Evolutionary conservation across 1,284 basidiomycete genomes (phyloP), one percentile per base, ranked within the genome.

Genomic region (Tausonia pullulans): DNA sequence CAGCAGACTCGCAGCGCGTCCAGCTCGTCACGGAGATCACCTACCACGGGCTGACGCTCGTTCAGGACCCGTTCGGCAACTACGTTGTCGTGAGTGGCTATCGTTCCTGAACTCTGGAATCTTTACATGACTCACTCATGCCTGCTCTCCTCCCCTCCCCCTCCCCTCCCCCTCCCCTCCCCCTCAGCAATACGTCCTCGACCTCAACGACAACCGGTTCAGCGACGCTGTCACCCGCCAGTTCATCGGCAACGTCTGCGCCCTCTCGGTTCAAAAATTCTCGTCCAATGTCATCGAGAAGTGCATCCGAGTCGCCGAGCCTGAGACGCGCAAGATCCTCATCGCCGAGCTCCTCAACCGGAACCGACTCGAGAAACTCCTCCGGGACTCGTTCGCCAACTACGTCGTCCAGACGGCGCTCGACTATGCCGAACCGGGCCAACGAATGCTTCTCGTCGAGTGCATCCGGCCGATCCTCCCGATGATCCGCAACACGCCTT

Each of bases 21-120:
- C 96, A 98, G 78, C 84, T 99, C 62, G 96, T 98, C 65, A 93
- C 93, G 68, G 96, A 99, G 81, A 99, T 98, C 77, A 98, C 95
- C 43, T 97, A 89, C 80, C 95, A 98, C 72, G 95, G 95, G 7
- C 82, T 98, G 68, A 97, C 94, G 39, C 82, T 99, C 66, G 96
- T 99, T 40, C 96, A 98, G 79, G 96, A 99, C 77, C 96, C 96
- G 46, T 98, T 98, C 72, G 94, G 92, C 58, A 93, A 94, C 79
- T 94, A 94, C 72, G 90, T 70, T 60, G 69, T 70, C 65, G 67
- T 91, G 71, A 75, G 86, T 69, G 3, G 49, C 64, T 57, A n/a
- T 46, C 11, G n/a, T 14, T 8, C 46, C 14, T 48, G 2, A n/a
- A 43, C 27, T 27, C 27, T 27, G 27, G 27, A 27, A 27, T 27